Evolutionary conservation across 768 basidiomycete genomes (phyloP).

Genomic region (Naganishia vishniacii): DNA sequence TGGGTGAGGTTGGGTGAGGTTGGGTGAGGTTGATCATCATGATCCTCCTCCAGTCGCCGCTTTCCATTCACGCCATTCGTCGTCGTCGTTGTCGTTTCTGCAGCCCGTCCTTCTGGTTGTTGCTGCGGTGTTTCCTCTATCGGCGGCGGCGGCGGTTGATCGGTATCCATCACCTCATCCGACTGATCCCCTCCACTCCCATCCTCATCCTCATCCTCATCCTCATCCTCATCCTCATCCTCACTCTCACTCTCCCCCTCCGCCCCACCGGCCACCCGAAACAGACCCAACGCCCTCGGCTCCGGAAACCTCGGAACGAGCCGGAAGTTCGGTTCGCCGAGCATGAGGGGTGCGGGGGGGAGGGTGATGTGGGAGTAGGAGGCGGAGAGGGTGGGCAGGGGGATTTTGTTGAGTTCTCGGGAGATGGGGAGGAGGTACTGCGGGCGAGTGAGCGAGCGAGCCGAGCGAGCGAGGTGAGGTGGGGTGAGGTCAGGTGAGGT

Average conservation of each 20-base stretch:
- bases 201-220: slow-evolving; percentile 34
- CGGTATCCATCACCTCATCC: neutral
- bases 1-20: too few species aligned
- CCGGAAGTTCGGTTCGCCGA: slow-evolving; percentile 51
- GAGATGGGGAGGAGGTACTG: slow-evolving; percentile 51
- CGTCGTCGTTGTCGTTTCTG: neutral
- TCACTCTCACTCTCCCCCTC: slow-evolving; percentile 28
- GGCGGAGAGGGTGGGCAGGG: slow-evolving; percentile 50
- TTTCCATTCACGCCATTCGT: slow-evolving; percentile 2
- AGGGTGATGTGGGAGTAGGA: slow-evolving; percentile 50
- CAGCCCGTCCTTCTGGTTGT: neutral
- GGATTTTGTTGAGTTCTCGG: slow-evolving; percentile 49
- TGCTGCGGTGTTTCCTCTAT: neutral
- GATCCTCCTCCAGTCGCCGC: neutral
- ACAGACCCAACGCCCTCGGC: slow-evolving; percentile 14
- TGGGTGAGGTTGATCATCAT: slow-evolving; percentile 12
- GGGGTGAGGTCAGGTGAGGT: too few species aligned
- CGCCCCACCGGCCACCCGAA: slow-evolving; percentile 1
- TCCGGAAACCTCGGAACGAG: slow-evolving; percentile 38
- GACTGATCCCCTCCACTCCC: slow-evolving; percentile 39
- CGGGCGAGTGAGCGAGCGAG: neutral
- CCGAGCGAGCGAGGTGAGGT: too few species aligned
- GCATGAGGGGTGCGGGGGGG: slow-evolving; percentile 48
- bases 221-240: slow-evolving; percentile 24
- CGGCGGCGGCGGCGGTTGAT: slow-evolving; percentile 2